Conservation (phyloP, 139 green algal species). For the Chlorella ohadii region DNA sequence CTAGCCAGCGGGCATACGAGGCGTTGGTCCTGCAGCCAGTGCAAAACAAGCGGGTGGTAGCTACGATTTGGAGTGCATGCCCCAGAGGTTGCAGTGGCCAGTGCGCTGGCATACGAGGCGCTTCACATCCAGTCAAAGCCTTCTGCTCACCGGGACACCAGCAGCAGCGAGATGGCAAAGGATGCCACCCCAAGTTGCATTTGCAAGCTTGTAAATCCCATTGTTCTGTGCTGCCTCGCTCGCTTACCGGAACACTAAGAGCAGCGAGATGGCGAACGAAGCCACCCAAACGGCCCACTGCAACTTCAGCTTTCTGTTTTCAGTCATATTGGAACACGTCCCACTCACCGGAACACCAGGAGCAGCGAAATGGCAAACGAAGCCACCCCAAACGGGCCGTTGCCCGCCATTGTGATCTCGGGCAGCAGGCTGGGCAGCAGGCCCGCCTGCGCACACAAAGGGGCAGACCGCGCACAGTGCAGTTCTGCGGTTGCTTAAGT, state of each 20-base stretch:
- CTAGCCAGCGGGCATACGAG: constrained; percentile 51
- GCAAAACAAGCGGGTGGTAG: no score
- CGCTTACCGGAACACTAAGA: constrained; percentile 42
- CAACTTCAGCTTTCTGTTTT: no score
- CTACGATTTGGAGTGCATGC: no score
- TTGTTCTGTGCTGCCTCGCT: no score
- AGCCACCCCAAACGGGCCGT: constrained; percentile 29
- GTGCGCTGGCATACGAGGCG: no score
- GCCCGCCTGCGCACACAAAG: not conserved
- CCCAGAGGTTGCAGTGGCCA: no score
- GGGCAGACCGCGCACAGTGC: no score
- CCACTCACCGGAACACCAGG: constrained; percentile 36
- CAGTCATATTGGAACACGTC: no score
- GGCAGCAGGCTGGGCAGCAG: not conserved
- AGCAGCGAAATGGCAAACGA: constrained; percentile 43
- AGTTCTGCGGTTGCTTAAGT: no score
- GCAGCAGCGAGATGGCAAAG: constrained; percentile 28
- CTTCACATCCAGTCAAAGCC: no score
- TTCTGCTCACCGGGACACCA: no score
- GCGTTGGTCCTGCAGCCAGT: constrained; percentile 51
- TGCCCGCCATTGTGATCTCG: not conserved
- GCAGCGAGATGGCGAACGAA: constrained; percentile 40
- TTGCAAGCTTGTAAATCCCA: no score
- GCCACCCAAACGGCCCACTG: constrained; percentile 28
- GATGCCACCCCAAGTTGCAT: constrained; percentile 36